Evolutionary conservation across 352 stramenopile genomes (phyloP), one percentile per base, ranked within the genome.

Genomic region (Phytophthora pluvialis): DNA sequence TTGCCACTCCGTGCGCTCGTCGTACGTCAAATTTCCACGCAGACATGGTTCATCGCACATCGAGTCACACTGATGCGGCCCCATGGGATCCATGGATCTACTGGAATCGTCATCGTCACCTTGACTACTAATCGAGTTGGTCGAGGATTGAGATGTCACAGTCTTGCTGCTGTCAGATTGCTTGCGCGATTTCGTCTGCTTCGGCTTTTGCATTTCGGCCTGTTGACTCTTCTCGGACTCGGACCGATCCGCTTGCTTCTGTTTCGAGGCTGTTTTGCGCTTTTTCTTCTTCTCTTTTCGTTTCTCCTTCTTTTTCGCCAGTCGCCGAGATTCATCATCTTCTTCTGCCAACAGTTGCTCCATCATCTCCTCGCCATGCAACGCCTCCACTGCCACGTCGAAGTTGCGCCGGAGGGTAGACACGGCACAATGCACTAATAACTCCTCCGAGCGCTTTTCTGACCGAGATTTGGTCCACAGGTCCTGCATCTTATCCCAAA

Each of bases 211-310:
- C 32, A 73, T 73, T 53, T 75, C 67, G 2, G 51, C 36, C 4
- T 70, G 44, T 39, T 75, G 60, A 53, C 58, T 78, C 47, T 79
- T 82, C 25, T 78, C 78, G 1, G 70, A 73, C 26, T 74, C 70
- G 3, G 77, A 74, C 7, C 64, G 70, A 61, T 84, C 76, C 16
- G 48, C 70, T 60, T 88, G 77, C 55, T 92, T 92, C 59, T 85
- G 78, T 52, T 94, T 92, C 10, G 83, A 81, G 4, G 78, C 84
- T 21, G 66, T 87, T 66, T 94, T 94, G 36, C 87, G 83, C 40
- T 95, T 95, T 60, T 95, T 95, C 75, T 94, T 95, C 63, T 95
- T 95, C 59, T 94, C 87, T 57, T 95, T 95, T 39, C 78, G 77
- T 75, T 95, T 95, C 43, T 95, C 87, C 47, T 95, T 95, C 60